phyloP scores from a whole-genome alignment of 2,329 filamentous ascomycete species.

The Penicillium sp. region DNA sequence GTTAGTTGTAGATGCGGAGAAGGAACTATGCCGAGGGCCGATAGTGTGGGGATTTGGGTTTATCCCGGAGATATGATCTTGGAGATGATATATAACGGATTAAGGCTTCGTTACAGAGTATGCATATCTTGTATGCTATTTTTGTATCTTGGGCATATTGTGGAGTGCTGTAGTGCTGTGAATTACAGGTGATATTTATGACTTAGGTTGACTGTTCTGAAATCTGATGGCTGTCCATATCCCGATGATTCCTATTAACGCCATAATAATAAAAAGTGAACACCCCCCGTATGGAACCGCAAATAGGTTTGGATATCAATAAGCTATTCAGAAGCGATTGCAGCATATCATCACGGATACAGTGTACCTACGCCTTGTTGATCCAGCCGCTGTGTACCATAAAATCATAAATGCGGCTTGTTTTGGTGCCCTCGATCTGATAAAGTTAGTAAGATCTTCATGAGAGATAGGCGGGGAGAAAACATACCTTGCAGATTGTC shows the following conservation, averaged over 20 bases:
- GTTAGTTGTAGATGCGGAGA: slow-evolving; percentile 18
- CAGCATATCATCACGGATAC: not conserved
- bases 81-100: not conserved
- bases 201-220: not conserved
- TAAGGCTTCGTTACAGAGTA: not conserved
- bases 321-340: not conserved
- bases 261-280: slow-evolving; percentile 12
- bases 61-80: not conserved
- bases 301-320: slow-evolving; percentile 21
- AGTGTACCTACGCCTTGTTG: slow-evolving; percentile 63
- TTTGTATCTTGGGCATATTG: not conserved
- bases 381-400: slow-evolving; percentile 93
- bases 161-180: not conserved
- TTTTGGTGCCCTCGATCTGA: slow-evolving; percentile 78
- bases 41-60: slow-evolving; percentile 10
- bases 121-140: not conserved
- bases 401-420: slow-evolving; percentile 86
- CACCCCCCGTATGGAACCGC: slow-evolving; percentile 11
- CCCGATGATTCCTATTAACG: slow-evolving; percentile 14
- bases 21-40: slow-evolving; percentile 24
- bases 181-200: slow-evolving; percentile 1
- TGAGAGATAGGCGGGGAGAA: not conserved
- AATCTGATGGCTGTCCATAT: slow-evolving; percentile 3
- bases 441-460: slow-evolving; percentile 7
- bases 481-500: slow-evolving; percentile 67